Conservation (phyloP, 305 asterid species). For the Caryopteris hybrid region DNA sequence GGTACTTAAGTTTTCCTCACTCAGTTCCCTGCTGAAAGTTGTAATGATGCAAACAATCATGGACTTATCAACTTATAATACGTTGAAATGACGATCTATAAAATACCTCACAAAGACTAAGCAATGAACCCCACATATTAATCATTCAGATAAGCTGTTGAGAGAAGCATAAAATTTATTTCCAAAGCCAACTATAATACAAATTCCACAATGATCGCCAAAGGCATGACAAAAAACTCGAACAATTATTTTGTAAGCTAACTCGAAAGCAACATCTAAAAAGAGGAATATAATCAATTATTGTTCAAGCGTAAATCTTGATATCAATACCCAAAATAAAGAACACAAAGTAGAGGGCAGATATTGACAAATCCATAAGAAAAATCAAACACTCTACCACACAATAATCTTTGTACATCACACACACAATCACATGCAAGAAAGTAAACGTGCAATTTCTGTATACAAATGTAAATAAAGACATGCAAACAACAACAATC, state of each 20-base stretch:
- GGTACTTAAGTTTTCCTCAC: not conserved
- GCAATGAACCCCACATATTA: not conserved
- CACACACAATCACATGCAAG: slow-evolving; percentile 3
- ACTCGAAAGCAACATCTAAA: not conserved
- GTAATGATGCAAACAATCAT: not conserved
- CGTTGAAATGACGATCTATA: not conserved
- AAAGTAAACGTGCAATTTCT: not conserved
- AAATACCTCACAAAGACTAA: not conserved
- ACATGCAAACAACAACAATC: slow-evolving; percentile 29
- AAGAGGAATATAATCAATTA: not conserved
- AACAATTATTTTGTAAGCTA: not conserved
- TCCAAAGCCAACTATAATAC: not conserved
- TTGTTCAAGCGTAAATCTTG: not conserved
- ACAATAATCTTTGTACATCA: not conserved
- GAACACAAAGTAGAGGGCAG: not conserved
- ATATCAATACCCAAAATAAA: slow-evolving; percentile 7
- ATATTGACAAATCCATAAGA: slow-evolving; percentile 16
- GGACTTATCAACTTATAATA: not conserved
- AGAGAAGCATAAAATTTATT: not conserved
- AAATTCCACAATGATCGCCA: not conserved
- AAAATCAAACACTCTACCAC: slow-evolving; percentile 6
- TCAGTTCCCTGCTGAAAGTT: not conserved
- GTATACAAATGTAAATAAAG: not conserved
- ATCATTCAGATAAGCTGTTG: not conserved
- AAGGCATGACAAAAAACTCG: not conserved